Percentiles rank a stretch among this genome's conserved stretches.
Conservation (phyloP, 306 rosid species). For the Elaeagnus macrophylla region DNA sequence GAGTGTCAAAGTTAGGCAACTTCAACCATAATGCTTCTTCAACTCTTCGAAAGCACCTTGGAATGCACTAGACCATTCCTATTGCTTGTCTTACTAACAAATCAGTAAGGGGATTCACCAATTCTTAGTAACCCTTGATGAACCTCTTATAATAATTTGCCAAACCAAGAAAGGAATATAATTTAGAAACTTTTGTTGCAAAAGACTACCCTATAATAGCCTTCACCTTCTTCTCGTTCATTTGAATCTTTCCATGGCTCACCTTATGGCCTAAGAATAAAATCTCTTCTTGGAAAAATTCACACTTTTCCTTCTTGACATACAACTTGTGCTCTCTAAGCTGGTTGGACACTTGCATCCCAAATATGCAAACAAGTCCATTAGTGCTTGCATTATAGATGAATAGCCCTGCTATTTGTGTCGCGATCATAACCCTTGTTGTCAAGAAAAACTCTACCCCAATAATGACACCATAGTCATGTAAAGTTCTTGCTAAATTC, state of each 20-base stretch:
- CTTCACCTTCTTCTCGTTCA: conserved; percentile 3
- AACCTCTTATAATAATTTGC: not conserved
- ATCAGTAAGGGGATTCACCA: not conserved
- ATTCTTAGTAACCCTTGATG: not conserved
- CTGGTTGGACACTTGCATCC: no score
- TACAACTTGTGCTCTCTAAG: no score
- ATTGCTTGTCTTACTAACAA: not conserved
- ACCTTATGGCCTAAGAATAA: not conserved
- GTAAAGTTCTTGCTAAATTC: no score
- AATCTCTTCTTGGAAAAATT: no score
- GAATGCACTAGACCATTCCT: not conserved
- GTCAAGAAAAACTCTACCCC: no score
- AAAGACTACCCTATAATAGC: not conserved
- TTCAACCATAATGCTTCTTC: not conserved
- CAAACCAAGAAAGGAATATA: not conserved
- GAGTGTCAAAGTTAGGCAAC: not conserved
- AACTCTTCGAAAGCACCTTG: not conserved
- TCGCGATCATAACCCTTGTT: no score
- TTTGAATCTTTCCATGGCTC: not conserved
- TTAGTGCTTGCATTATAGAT: no score
- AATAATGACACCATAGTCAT: no score
- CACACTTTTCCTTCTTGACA: no score
- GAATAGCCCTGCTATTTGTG: no score
- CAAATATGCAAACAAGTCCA: no score
- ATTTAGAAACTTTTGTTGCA: not conserved